Base-by-base conservation (phyloP, 805 yeast species). In the Priceomyces fermenticarens region DNA sequence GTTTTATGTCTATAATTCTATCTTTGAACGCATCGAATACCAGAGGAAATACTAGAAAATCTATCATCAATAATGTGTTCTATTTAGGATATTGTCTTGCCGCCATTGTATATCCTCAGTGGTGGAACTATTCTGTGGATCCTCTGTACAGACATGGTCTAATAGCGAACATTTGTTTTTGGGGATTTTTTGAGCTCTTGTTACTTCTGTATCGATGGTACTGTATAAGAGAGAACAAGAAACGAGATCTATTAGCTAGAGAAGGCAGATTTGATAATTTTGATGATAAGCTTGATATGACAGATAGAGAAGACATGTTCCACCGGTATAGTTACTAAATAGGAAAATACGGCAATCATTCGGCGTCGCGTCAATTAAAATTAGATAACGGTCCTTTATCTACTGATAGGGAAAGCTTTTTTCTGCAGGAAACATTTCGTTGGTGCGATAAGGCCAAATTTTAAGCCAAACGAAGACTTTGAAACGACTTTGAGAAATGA, bases 161-260 rank as follows among this genome's bases (percentile, higher is more conserved):
- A 20, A 43, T 45, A 11, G 46, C 46, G 10, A 37, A 44, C 10
- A 55, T 62, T 6, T 64, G 65, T 17, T 53, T 53, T 30, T 65
- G 65, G 47, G 37, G 57, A 4, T 32, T 58, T 12, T 46, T 46
- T 20, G 46, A 51, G 16, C 39, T 53, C 3, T 55, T 61, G 4
- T 42, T 58, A 38, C 44, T 52, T 7, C 47, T 41, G 10, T 58
- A 57, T 45, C 52, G 63, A 36, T 53, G 43, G 45, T 53, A 49
- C 35, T 49, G 54, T 38, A 41, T 53, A 11, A 17, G 29, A 13
- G 62, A 55, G 35, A 59, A 60, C 47, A 47, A 46, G 3, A 30
- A 20, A 12, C 20, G 40, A 5, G 41, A 49, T 43, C 32, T 48
- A 55, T 27, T 48, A 16, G 38, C 35, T 25, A 46, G 37, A 37